Percentiles rank a stretch among this genome's conserved stretches.
Conservation (phyloP, 768 basidiomycete species). For the Leucosporidium creatinivorum region DNA sequence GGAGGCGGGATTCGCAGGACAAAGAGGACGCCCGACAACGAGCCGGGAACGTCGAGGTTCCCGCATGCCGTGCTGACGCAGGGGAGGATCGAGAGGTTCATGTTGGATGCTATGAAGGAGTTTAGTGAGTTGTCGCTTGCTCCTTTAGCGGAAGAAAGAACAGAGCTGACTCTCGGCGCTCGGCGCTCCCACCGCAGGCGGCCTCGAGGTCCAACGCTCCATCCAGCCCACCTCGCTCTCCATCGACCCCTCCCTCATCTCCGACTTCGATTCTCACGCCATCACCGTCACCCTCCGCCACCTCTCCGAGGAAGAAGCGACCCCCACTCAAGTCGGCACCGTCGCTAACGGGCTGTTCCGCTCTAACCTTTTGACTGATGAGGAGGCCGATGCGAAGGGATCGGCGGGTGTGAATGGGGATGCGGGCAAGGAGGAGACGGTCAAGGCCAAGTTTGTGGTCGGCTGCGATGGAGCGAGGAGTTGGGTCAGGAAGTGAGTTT, state of each 20-base stretch:
- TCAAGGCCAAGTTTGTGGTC: slow-evolving; percentile 22
- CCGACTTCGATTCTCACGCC: slow-evolving; percentile 14
- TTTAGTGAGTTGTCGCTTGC: not conserved
- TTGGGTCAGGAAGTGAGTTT: slow-evolving; percentile 20
- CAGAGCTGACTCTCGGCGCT: no score
- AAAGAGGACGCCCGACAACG: slow-evolving; percentile 23
- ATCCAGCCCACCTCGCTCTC: slow-evolving; percentile 2
- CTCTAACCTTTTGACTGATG: slow-evolving; percentile 19
- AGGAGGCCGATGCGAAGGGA: slow-evolving; percentile 14
- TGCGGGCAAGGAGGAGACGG: slow-evolving; percentile 12
- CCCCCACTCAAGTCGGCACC: slow-evolving; percentile 18
- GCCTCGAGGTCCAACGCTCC: slow-evolving; percentile 15
- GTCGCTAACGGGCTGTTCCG: slow-evolving; percentile 20
- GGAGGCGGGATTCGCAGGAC: slow-evolving; percentile 6
- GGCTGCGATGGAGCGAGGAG: slow-evolving; percentile 28
- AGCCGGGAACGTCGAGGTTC: slow-evolving; percentile 20
- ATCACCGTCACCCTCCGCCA: slow-evolving; percentile 14
- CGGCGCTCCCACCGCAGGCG: slow-evolving; percentile 5
- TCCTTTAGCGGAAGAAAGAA: no score
- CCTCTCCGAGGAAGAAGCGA: slow-evolving; percentile 18
- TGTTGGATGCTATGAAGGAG: slow-evolving; percentile 24
- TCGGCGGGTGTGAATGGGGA: not conserved
- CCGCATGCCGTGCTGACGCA: slow-evolving; percentile 26
- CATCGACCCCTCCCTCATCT: slow-evolving; percentile 2
- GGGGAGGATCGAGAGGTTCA: slow-evolving; percentile 26